Evolutionary conservation across 2,329 filamentous ascomycete genomes (phyloP), one percentile per base, ranked within the genome.

Genomic region (Botryotinia convoluta): DNA sequence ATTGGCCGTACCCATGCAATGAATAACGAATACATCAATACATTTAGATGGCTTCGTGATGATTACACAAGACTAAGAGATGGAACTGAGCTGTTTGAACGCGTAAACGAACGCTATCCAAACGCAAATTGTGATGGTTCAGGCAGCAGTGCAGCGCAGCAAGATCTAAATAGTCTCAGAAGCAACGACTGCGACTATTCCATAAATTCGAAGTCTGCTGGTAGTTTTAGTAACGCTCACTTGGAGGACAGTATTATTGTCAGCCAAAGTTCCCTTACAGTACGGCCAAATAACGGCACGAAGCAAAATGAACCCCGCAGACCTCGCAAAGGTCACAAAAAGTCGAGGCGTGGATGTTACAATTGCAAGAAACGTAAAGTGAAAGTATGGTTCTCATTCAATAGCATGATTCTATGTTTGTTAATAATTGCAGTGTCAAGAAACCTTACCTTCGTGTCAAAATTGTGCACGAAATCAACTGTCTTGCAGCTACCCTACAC

Each of bases 331-430:
- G 60, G 60, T 12, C 45, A 64, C 60, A 71, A 32, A 54, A 71
- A 71, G 44, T 71, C 60, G 16, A 65, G 45, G 59, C 26, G 69
- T 7, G 69, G 59, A n/a, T 64, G 44, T 54, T 63, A 54, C 18
- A 63, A 57, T 48, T 71, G 69, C 37, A 71, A 71, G 44, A 51
- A 14, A 51, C 22, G 69, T n/a, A 71, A 44, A 29, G 32, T 64
- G 3, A 63, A 63, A n/a, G 69, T 71, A 44, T 4, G 6, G 16
- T n/a, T 29, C 32, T 14, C 1, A 2, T 10, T 12, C 1, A 5
- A 6, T 9, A 29, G 18, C n/a, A 45, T 62, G 4, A 1, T 16
- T 8, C 18, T 20, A 4, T 5, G 1, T 62, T 20, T 29, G 8
- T n/a, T 60, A 26, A 51, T 29, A 42, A 22, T 18, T 29, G 1